These are phyloP conservation scores for Aspergillus ruber DNA, from an alignment of 2,329 filamentous ascomycete genomes.

Conservation along the genomic window DNA sequence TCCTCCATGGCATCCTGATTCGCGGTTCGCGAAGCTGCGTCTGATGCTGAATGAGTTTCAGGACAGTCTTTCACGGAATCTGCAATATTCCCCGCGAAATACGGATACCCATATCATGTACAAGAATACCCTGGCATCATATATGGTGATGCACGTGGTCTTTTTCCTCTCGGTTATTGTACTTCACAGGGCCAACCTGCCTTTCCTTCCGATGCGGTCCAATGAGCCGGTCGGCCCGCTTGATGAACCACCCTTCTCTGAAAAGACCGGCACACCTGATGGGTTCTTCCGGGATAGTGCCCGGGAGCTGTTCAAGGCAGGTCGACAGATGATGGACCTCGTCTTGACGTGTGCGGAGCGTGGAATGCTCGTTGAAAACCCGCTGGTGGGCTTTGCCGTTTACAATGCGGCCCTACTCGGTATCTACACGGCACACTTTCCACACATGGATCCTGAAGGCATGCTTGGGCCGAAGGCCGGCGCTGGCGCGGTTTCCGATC, in stretches of 20 bases:
- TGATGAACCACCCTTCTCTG: constrained; percentile 44
- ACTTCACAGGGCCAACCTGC: constrained; percentile 51
- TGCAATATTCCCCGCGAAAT: constrained; percentile 46
- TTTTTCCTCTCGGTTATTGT: constrained; percentile 50
- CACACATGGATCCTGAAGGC: constrained; percentile 49
- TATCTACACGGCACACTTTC: constrained; percentile 50
- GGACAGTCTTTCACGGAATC: constrained; percentile 45
- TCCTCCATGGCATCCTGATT: constrained; percentile 49
- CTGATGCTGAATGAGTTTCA: constrained; percentile 45
- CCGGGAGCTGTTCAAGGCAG: constrained; percentile 46
- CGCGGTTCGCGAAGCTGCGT: constrained; percentile 43
- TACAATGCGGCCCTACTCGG: constrained; percentile 49
- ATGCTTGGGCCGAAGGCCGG: constrained; percentile 34
- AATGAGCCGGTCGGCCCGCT: constrained; percentile 47
- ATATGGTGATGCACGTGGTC: constrained; percentile 50
- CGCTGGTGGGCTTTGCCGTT: constrained; percentile 49
- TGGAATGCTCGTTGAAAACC: constrained; percentile 48
- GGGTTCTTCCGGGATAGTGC: constrained; percentile 49
- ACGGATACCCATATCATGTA: constrained; percentile 50
- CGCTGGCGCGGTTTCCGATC: constrained; percentile 16
- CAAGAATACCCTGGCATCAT: constrained; percentile 46
- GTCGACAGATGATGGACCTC: constrained; percentile 49
- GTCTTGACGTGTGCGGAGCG: constrained; percentile 46
- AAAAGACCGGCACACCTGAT: constrained; percentile 38
- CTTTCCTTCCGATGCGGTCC: constrained; percentile 47